A percentile compares a stretch with the other conserved stretches of the same genome.
Conservation (phyloP, 2,329 filamentous ascomycete species). For the Neoscytalidium dimidiatum region DNA sequence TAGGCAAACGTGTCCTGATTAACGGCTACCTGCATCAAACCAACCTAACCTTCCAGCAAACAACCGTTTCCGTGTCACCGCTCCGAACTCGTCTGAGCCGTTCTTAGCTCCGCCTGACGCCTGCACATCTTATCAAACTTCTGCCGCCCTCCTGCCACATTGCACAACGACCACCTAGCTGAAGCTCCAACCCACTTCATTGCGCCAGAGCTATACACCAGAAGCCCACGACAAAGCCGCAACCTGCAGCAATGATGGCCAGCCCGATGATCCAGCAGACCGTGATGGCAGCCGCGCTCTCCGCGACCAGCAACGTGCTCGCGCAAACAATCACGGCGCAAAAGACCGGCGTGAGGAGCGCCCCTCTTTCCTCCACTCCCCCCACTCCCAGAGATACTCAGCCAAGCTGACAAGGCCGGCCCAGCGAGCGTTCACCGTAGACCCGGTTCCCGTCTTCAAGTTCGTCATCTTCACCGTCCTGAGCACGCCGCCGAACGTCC, state of each 20-base stretch:
- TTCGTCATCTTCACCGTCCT: slow-evolving; percentile 75
- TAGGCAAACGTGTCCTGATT: background rate
- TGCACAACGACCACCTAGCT: background rate
- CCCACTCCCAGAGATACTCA: slow-evolving; percentile 13
- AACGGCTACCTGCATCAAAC: background rate
- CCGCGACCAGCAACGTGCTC: slow-evolving; percentile 69
- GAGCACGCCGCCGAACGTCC: slow-evolving; percentile 77
- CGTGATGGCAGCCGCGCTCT: slow-evolving; percentile 66
- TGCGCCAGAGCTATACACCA: background rate
- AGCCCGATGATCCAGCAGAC: slow-evolving; percentile 28
- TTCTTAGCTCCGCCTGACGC: background rate
- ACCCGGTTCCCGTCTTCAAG: slow-evolving; percentile 70
- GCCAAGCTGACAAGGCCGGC: too few species aligned
- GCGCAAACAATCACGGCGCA: slow-evolving; percentile 71
- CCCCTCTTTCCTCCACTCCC: background rate
- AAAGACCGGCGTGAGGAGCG: slow-evolving; percentile 55
- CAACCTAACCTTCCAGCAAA: background rate
- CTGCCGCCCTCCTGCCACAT: background rate
- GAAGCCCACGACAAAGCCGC: background rate
- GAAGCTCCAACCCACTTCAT: too few species aligned
- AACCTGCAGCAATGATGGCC: background rate
- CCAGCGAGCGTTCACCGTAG: slow-evolving; percentile 62
- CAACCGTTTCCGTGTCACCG: background rate
- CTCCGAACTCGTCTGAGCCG: background rate
- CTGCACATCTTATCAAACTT: background rate